phyloP scores from a whole-genome alignment of 257 asterid species.

The Knoxia roxburghii region DNA sequence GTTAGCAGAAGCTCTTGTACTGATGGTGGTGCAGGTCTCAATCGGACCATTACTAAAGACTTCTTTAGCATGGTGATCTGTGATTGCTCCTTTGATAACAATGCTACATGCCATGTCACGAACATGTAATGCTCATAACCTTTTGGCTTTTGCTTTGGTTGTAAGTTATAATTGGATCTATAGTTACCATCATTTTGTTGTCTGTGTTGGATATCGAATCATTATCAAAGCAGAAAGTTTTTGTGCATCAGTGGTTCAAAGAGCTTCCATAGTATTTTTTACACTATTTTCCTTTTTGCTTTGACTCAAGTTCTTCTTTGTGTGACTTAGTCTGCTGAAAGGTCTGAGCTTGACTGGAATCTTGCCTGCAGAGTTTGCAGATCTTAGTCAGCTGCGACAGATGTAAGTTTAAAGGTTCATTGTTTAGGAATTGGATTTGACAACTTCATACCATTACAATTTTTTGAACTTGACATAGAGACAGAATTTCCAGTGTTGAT shows the following conservation, averaged over 20 bases:
- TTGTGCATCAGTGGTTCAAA: no score
- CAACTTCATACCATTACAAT: slow-evolving; percentile 1
- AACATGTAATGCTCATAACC: slow-evolving; percentile 51
- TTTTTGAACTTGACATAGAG: slow-evolving; percentile 1
- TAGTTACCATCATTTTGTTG: not conserved
- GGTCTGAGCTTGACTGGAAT: slow-evolving; percentile 62
- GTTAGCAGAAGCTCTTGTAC: slow-evolving; percentile 46
- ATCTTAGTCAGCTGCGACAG: slow-evolving; percentile 45
- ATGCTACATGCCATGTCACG: slow-evolving; percentile 67
- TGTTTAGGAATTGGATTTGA: not conserved
- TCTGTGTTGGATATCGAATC: not conserved
- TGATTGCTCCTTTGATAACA: slow-evolving; percentile 46
- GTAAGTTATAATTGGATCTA: not conserved
- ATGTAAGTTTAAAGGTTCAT: slow-evolving; percentile 52
- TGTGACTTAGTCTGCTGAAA: slow-evolving; percentile 45
- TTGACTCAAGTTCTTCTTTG: slow-evolving; percentile 13
- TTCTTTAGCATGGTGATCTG: slow-evolving; percentile 40
- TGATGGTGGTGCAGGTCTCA: slow-evolving; percentile 30
- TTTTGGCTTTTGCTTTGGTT: not conserved
- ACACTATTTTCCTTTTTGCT: not conserved
- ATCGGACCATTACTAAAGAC: slow-evolving; percentile 18
- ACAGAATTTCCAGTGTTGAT: not conserved
- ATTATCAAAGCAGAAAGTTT: no score
- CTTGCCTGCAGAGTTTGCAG: slow-evolving; percentile 58
- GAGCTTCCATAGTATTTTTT: no score